Percentiles rank a stretch among this genome's conserved stretches.
Conservation (phyloP, 805 yeast genomes). For the Candida vaughaniae region DNA sequence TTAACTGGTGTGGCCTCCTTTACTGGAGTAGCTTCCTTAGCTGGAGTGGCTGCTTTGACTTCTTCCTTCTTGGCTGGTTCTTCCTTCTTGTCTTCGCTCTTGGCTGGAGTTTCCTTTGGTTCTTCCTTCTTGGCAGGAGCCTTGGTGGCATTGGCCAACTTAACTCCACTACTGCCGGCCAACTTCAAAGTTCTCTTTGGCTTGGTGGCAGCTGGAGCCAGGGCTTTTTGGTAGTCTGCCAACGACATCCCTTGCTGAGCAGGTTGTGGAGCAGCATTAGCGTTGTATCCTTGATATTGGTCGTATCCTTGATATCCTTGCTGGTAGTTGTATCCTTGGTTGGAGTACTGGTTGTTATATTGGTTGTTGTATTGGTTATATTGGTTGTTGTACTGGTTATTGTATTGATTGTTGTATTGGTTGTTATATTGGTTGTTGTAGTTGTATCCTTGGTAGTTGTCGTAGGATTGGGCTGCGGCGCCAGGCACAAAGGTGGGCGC, state of each 20-base stretch:
- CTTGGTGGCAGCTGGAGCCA: conserved; percentile 42
- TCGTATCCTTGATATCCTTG: conserved; percentile 12
- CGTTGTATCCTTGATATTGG: conserved; percentile 15
- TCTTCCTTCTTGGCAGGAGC: conserved; percentile 18
- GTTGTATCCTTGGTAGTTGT: conserved; percentile 3
- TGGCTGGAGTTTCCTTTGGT: conserved; percentile 10
- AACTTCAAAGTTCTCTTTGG: conserved; percentile 70
- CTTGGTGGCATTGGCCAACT: conserved; percentile 54
- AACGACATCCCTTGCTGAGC: conserved; percentile 55
- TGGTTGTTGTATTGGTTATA: conserved; percentile 7
- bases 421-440: conserved; percentile 13
- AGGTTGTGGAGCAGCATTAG: conserved; percentile 15
- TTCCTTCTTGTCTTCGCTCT: conserved; percentile 16
- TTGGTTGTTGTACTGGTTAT: conserved; percentile 11
- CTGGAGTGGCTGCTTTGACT: conserved; percentile 16
- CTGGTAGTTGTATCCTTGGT: conserved; percentile 15
- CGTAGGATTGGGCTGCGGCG: conserved; percentile 18
- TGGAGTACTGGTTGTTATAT: conserved; percentile 15
- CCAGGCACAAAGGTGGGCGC: conserved; percentile 51
- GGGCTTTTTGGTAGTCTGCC: conserved; percentile 72
- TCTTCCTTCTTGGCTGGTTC: conserved; percentile 13
- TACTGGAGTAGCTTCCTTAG: conserved; percentile 13
- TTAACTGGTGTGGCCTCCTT: conserved; percentile 15
- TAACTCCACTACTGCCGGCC: conserved; percentile 63
- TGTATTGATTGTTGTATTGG: conserved; percentile 16